phyloP scores from a whole-genome alignment of 495 filamentous ascomycete genomes.

The Xylona heveae region DNA sequence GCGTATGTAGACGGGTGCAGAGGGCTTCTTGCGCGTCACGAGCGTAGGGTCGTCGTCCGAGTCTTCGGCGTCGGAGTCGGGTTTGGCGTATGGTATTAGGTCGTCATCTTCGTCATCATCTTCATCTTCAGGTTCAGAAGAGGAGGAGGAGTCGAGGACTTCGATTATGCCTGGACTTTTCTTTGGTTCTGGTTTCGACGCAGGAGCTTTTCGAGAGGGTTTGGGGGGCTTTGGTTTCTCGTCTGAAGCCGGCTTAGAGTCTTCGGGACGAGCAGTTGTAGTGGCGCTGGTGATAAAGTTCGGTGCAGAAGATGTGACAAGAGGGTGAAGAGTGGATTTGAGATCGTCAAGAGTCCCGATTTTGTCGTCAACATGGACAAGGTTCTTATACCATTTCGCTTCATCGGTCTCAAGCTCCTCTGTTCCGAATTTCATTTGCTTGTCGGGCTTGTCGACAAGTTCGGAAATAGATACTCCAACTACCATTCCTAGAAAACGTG shows the following conservation, averaged over 20 bases:
- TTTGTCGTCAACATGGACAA: conserved; percentile 40
- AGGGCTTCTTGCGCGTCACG: conserved; percentile 60
- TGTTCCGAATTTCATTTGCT: conserved; percentile 60
- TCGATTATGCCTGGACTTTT: conserved; percentile 2
- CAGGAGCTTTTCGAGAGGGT: not conserved
- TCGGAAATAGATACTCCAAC: conserved; percentile 64
- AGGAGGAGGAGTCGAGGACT: conserved; percentile 32
- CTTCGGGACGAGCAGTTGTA: not conserved
- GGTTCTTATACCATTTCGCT: conserved; percentile 51
- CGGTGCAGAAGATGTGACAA: too few relatives aligned
- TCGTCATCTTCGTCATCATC: conserved; percentile 45
- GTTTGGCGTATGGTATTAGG: conserved; percentile 65
- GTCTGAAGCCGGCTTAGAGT: too few relatives aligned
- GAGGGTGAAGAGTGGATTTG: too few relatives aligned
- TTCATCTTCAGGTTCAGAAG: conserved; percentile 51
- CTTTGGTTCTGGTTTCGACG: not conserved
- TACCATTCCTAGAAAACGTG: conserved; percentile 76
- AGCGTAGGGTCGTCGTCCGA: conserved; percentile 82
- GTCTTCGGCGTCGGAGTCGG: conserved; percentile 81
- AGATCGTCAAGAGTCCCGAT: conserved; percentile 37
- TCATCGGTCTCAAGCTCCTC: conserved; percentile 57
- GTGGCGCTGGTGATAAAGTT: not conserved
- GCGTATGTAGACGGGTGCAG: conserved; percentile 77
- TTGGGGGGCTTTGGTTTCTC: not conserved
- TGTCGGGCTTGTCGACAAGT: conserved; percentile 54